Base-by-base conservation (phyloP, 2,329 filamentous ascomycete genomes). In the Fusarium incarnatum region DNA sequence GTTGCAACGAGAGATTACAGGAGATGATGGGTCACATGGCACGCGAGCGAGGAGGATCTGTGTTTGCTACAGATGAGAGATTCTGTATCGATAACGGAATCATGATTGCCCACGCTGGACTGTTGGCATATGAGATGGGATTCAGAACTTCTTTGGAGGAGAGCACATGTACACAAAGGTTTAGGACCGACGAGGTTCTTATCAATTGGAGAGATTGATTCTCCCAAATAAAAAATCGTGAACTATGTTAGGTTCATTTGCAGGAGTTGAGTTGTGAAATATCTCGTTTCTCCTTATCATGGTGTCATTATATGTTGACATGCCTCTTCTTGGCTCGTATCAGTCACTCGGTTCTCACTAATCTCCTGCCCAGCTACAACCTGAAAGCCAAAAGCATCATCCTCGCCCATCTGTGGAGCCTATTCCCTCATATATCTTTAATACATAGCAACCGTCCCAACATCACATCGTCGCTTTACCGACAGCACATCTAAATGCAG, bases 1-100 rank as follows among this genome's bases (percentile, higher is more conserved):
- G 96, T 5, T 97, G 93, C 79, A 99, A 99, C 79, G 91, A 97
- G 83, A 88, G 96, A 6, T 79, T 99, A 72, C 96, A 99, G 83
- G 89, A 97, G 76, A 99, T 99, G 96, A 99, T 99, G 96, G 94
- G 93, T 18, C 85, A 92, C 48, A 99, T 99, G 96, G 95, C 94
- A 18, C 85, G 85, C 46, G 94, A 97, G 79, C 85, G 96, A 40
- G 93, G 94, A 56, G 96, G 96, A 6, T 94, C 89, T 75, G 93
- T 98, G 6, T 98, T 92, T 81, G 94, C 96, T 25, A 98, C 95
- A 0, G 96, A 99, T 79, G 96, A 99, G 84, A 87, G 96, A 47
- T 99, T 97, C 79, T 99, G 96, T 79, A 99, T 99, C 74, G 96
- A 99, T 81, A 99, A 99, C 76, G 96, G 96, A 50, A 98, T 99